These are phyloP conservation scores for Incumbomyces delicatus DNA, from an alignment of 2,329 filamentous ascomycete species.

Conservation along the genomic window DNA sequence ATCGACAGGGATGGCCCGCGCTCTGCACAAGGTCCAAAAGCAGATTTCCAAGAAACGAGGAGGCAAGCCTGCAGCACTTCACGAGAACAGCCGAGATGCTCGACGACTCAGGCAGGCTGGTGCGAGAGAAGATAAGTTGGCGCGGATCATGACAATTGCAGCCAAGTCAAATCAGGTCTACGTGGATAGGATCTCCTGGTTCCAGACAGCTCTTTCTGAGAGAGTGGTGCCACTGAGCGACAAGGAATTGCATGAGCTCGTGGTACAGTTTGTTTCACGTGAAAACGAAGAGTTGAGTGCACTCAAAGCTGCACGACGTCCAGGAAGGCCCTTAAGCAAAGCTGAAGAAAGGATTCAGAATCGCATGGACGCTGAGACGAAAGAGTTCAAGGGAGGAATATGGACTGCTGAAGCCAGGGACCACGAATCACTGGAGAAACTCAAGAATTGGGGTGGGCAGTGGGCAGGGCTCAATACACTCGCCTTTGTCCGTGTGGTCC, in stretches of 20 bases:
- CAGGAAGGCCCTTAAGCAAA: conserved; percentile 67
- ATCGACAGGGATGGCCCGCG: conserved; percentile 64
- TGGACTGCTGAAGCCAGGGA: conserved; percentile 67
- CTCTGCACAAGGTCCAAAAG: conserved; percentile 75
- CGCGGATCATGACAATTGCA: conserved; percentile 58
- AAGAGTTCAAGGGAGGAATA: conserved; percentile 76
- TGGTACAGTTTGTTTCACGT: conserved; percentile 43
- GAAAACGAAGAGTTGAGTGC: conserved; percentile 29
- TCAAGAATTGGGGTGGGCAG: conserved; percentile 69
- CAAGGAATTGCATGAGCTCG: conserved; percentile 38
- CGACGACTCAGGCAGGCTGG: conserved; percentile 69
- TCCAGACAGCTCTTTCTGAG: conserved; percentile 46
- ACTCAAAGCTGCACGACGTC: conserved; percentile 58
- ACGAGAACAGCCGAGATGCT: conserved; percentile 82
- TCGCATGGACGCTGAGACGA: conserved; percentile 59
- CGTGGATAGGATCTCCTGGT: conserved; percentile 59
- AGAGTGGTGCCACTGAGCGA: conserved; percentile 26
- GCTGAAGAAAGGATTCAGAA: conserved; percentile 69
- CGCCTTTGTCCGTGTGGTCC: conserved; percentile 65
- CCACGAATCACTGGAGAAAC: conserved; percentile 51
- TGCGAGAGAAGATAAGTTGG: conserved; percentile 72
- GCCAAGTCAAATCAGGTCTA: conserved; percentile 66
- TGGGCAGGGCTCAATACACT: conserved; percentile 72
- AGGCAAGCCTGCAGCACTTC: conserved; percentile 62
- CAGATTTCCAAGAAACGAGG: conserved; percentile 80